Conservation (phyloP, 2,329 filamentous ascomycete genomes). For the Amphichorda felina region DNA sequence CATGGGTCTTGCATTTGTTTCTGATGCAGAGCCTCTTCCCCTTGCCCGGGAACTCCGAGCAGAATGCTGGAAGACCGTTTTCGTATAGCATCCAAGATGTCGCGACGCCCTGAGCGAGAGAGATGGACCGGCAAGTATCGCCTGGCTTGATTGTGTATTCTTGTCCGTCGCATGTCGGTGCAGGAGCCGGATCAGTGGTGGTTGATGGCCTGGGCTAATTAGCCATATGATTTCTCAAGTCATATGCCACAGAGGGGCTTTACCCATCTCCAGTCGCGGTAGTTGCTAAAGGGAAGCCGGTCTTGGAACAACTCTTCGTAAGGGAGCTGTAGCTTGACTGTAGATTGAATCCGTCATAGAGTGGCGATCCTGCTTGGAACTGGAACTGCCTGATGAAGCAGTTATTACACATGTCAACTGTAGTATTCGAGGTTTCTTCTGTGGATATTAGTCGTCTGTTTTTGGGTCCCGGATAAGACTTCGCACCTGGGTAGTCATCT, state of each 20-base stretch:
- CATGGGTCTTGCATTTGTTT: conserved; percentile 2
- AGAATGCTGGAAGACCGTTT: conserved; percentile 4
- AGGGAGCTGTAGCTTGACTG: not conserved
- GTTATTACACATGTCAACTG: not conserved
- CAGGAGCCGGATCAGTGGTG: too few species aligned
- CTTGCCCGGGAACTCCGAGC: not conserved
- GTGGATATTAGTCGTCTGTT: too few species aligned
- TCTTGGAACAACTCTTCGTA: not conserved
- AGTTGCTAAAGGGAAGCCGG: not conserved
- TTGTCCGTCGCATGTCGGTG: too few species aligned
- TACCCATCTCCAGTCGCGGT: not conserved
- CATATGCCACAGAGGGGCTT: too few species aligned
- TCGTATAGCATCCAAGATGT: conserved; percentile 6
- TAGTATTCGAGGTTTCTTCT: too few species aligned
- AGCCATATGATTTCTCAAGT: too few species aligned
- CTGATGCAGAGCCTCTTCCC: conserved; percentile 1
- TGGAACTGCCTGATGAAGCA: not conserved
- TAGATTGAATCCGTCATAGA: not conserved
- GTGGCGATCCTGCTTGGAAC: not conserved
- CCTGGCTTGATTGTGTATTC: conserved; percentile 4
- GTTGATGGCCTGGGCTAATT: too few species aligned
- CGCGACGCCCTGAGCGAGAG: conserved; percentile 2
- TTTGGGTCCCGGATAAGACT: too few species aligned
- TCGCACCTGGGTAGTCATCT: too few species aligned
- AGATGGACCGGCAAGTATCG: conserved; percentile 5